Evolutionary conservation across 352 stramenopile species (phyloP).

Genomic region (Phytophthora syringae): DNA sequence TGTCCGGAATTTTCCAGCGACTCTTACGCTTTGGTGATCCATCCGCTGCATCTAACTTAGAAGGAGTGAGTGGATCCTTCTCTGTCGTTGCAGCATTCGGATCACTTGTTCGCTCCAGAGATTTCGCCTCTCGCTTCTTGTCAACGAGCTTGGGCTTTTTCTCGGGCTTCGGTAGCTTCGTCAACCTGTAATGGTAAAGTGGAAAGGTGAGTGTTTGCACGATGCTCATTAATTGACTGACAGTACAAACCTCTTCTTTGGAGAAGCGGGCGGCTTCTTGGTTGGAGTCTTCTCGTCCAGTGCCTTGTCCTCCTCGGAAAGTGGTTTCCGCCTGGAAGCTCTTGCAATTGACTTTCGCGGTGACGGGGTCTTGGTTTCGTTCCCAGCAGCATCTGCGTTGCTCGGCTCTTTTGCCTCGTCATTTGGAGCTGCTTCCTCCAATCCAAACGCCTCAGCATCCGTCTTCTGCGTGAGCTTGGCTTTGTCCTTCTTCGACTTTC

Average conservation of each 20-base stretch:
- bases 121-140: constrained; percentile 25
- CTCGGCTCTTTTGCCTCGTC: constrained; percentile 20
- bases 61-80: constrained; percentile 18
- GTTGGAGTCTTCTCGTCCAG: constrained; percentile 21
- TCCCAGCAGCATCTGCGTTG: background rate
- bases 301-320: constrained; percentile 16
- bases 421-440: constrained; percentile 8
- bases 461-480: constrained; percentile 22
- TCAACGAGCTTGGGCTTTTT: constrained; percentile 25
- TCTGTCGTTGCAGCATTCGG: constrained; percentile 5
- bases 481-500: constrained; percentile 35
- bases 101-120: constrained; percentile 13
- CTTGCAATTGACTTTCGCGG: constrained; percentile 25
- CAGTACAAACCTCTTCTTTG: constrained; percentile 28
- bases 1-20: constrained; percentile 40
- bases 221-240: background rate
- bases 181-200: constrained; percentile 12
- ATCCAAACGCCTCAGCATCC: constrained; percentile 1
- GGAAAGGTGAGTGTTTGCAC: background rate
- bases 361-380: constrained; percentile 16
- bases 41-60: constrained; percentile 16
- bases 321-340: constrained; percentile 19
- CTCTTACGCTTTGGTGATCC: constrained; percentile 31
- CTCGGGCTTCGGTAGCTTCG: constrained; percentile 35
- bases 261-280: constrained; percentile 23